phyloP scores from a whole-genome alignment of 495 filamentous ascomycete genomes.

The Paragyromitra xinjiangensis region DNA sequence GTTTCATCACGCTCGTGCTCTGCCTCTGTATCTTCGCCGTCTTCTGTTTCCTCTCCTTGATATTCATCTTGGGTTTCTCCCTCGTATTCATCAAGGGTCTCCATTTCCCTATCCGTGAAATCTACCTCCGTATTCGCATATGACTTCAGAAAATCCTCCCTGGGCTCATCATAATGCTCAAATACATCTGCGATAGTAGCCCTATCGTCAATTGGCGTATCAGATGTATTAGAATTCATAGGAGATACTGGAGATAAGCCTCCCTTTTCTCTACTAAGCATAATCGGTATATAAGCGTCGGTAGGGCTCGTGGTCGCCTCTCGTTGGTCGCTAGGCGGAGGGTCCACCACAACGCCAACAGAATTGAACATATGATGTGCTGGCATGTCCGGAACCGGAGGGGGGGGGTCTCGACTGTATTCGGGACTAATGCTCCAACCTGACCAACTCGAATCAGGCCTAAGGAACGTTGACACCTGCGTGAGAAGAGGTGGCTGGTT shows the following conservation, averaged over 20 bases:
- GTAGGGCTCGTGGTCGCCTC: conserved; percentile 50
- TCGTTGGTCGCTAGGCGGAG: conserved; percentile 49
- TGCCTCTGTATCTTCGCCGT: conserved; percentile 37
- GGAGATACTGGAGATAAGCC: conserved; percentile 52
- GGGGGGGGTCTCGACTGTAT: conserved; percentile 39
- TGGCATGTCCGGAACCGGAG: conserved; percentile 43
- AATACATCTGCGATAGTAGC: conserved; percentile 55
- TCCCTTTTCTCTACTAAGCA: conserved; percentile 44
- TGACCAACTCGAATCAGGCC: conserved; percentile 51
- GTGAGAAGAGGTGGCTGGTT: conserved; percentile 39
- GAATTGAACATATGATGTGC: conserved; percentile 43
- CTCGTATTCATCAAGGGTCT: conserved; percentile 34
- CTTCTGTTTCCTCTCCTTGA: conserved; percentile 35
- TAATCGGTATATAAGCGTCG: conserved; percentile 53
- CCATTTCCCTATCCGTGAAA: conserved; percentile 23
- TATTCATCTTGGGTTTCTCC: conserved; percentile 49
- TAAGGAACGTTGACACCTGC: conserved; percentile 51
- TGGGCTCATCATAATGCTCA: conserved; percentile 56
- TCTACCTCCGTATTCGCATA: conserved; percentile 49
- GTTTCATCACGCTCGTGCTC: conserved; percentile 48
- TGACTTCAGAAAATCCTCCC: conserved; percentile 55
- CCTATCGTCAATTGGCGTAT: conserved; percentile 52
- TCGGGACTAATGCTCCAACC: conserved; percentile 44
- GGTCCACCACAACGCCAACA: conserved; percentile 51
- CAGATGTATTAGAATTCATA: conserved; percentile 45